phyloP scores from a whole-genome alignment of 1,139 yeast species.

The Magnusiomyces paraingens region DNA sequence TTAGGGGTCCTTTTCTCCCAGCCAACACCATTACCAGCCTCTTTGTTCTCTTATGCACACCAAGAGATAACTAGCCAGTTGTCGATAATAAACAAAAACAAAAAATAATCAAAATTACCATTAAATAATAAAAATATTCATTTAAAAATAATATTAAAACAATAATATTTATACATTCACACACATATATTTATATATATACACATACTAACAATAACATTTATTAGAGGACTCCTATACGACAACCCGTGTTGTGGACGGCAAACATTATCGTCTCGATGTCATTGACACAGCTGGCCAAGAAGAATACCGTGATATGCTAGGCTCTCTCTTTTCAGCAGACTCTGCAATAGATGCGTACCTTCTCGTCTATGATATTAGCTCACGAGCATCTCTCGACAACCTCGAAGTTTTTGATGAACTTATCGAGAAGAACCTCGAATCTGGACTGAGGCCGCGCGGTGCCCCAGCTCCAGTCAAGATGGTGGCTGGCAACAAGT shows the following conservation, averaged over 20 bases:
- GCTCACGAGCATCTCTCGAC: conserved; percentile 71
- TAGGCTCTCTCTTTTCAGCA: conserved; percentile 51
- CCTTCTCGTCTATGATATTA: conserved; percentile 77
- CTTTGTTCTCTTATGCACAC: too few species aligned
- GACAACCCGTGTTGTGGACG: conserved; percentile 21
- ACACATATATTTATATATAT: too few species aligned
- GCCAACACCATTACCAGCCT: too few species aligned
- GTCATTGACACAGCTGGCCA: conserved; percentile 37
- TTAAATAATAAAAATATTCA: too few species aligned
- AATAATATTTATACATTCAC: too few species aligned
- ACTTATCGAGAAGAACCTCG: conserved; percentile 78
- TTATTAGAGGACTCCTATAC: conserved; percentile 5
- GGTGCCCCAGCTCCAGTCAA: conserved; percentile 28
- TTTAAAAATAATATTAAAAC: background rate
- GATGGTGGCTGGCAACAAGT: conserved; percentile 36
- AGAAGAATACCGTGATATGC: conserved; percentile 36
- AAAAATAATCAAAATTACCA: too few species aligned
- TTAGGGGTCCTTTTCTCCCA: too few species aligned
- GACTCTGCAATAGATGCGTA: conserved; percentile 92
- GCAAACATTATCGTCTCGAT: conserved; percentile 29
- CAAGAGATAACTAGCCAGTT: background rate
- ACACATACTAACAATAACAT: background rate
- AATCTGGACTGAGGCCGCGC: conserved; percentile 21
- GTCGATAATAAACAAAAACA: background rate
- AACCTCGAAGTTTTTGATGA: conserved; percentile 78